These are phyloP conservation scores for Blastobotrys mokoenaii DNA, from an alignment of 805 yeast genomes.

Conservation along the genomic window DNA sequence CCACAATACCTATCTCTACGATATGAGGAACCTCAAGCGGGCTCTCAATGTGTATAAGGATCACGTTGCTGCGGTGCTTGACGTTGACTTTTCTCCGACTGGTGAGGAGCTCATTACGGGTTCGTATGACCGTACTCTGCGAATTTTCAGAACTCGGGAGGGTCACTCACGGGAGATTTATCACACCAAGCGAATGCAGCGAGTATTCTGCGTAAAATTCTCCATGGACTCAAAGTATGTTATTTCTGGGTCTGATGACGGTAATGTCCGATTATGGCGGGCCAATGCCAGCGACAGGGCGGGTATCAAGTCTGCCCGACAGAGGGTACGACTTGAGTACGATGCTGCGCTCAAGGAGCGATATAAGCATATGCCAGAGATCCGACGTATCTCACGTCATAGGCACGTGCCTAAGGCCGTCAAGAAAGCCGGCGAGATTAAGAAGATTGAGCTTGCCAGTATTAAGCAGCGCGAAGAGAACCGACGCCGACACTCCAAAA, in stretches of 20 bases:
- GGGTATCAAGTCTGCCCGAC: slow-evolving; percentile 68
- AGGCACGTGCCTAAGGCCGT: slow-evolving; percentile 84
- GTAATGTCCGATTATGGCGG: slow-evolving; percentile 92
- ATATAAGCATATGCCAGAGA: slow-evolving; percentile 94
- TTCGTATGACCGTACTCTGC: slow-evolving; percentile 85
- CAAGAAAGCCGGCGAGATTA: slow-evolving; percentile 84
- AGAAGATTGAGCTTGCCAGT: slow-evolving; percentile 61
- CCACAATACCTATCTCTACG: slow-evolving; percentile 90
- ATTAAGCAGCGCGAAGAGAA: slow-evolving; percentile 77
- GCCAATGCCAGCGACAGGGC: slow-evolving; percentile 78
- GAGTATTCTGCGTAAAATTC: slow-evolving; percentile 73
- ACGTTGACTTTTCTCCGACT: slow-evolving; percentile 91
- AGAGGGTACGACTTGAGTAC: slow-evolving; percentile 78
- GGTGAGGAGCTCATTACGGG: slow-evolving; percentile 96
- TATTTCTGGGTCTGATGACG: slow-evolving; percentile 89
- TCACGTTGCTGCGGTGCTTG: slow-evolving; percentile 93
- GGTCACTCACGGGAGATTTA: slow-evolving; percentile 95
- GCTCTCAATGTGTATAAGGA: slow-evolving; percentile 84
- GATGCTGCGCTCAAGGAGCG: slow-evolving; percentile 87
- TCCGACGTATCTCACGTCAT: slow-evolving; percentile 80
- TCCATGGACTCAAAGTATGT: slow-evolving; percentile 87
- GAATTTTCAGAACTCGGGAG: slow-evolving; percentile 64
- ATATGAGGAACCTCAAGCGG: slow-evolving; percentile 83
- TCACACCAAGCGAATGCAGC: slow-evolving; percentile 97
- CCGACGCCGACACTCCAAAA: slow-evolving; percentile 67